Percentiles rank a stretch among this genome's conserved stretches.
phyloP scores from a whole-genome alignment of 805 yeast species.

The Lipomyces kockii region DNA sequence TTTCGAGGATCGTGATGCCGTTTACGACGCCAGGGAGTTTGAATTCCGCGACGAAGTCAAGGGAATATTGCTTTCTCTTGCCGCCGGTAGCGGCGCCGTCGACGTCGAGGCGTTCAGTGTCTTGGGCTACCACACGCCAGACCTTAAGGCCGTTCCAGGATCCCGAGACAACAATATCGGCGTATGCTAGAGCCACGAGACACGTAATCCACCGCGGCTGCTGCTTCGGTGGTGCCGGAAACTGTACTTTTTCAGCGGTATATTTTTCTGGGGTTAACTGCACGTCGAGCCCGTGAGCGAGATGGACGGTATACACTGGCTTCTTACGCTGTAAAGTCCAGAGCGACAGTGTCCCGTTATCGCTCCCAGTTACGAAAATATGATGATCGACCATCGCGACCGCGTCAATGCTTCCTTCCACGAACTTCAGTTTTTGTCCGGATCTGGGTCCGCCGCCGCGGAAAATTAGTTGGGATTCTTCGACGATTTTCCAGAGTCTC shows the following conservation, averaged over 20 bases:
- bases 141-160: conserved; percentile 84
- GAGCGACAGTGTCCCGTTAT: conserved; percentile 85
- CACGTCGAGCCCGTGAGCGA: conserved; percentile 76
- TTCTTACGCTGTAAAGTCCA: conserved; percentile 93
- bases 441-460: conserved; percentile 74
- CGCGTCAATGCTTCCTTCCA: conserved; percentile 89
- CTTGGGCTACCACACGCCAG: conserved; percentile 54
- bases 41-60: conserved; percentile 23
- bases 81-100: conserved; percentile 14
- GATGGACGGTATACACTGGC: conserved; percentile 69
- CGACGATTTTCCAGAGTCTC: conserved; percentile 95
- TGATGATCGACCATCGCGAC: conserved; percentile 91
- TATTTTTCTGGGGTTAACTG: conserved; percentile 54
- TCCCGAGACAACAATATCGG: conserved; percentile 83
- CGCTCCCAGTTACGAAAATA: conserved; percentile 92
- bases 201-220: conserved; percentile 89
- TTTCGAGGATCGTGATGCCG: conserved; percentile 29
- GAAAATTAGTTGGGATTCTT: conserved; percentile 90
- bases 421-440: conserved; percentile 49
- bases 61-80: conserved; percentile 17
- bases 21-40: conserved; percentile 29
- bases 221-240: conserved; percentile 54
- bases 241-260: conserved; percentile 53
- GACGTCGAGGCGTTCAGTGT: conserved; percentile 16
- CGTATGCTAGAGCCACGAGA: conserved; percentile 78